Conservation (phyloP, 129 eudicot genomes). For the Deinandra increscens region DNA sequence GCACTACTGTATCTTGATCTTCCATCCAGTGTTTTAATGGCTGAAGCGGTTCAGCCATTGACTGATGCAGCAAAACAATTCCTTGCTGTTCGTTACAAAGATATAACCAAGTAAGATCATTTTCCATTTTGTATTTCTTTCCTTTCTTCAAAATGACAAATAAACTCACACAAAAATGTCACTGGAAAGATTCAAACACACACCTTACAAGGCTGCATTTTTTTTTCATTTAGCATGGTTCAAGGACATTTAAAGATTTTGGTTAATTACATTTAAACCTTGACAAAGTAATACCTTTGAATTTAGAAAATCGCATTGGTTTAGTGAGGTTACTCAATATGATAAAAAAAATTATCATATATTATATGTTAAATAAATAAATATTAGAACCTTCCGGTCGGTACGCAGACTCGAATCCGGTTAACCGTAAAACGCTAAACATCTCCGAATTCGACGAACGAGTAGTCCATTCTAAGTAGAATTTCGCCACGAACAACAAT, state of each 20-base stretch:
- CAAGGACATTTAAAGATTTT: background rate
- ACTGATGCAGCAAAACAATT: conserved; percentile 73
- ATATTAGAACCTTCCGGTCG: too few species aligned
- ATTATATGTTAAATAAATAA: background rate
- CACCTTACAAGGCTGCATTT: background rate
- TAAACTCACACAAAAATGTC: background rate
- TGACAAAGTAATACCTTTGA: background rate
- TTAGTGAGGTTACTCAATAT: too few species aligned
- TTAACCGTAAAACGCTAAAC: too few species aligned
- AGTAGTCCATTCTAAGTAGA: too few species aligned
- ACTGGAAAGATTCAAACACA: background rate
- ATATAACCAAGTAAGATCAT: conserved; percentile 58
- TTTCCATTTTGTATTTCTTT: background rate
- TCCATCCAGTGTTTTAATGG: conserved; percentile 70
- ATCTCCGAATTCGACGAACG: too few species aligned
- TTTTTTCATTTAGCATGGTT: background rate
- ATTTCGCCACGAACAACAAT: too few species aligned
- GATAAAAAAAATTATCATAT: background rate
- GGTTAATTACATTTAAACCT: background rate
- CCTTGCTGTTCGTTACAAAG: conserved; percentile 70
- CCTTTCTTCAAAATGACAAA: background rate
- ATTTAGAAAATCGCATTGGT: background rate
- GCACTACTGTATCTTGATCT: conserved; percentile 71
- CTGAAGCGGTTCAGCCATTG: conserved; percentile 76
- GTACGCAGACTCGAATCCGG: too few species aligned